Percentiles rank a stretch among this genome's conserved stretches.
phyloP scores from a whole-genome alignment of 2,329 filamentous ascomycete genomes.

The Aspergillus uvarum region DNA sequence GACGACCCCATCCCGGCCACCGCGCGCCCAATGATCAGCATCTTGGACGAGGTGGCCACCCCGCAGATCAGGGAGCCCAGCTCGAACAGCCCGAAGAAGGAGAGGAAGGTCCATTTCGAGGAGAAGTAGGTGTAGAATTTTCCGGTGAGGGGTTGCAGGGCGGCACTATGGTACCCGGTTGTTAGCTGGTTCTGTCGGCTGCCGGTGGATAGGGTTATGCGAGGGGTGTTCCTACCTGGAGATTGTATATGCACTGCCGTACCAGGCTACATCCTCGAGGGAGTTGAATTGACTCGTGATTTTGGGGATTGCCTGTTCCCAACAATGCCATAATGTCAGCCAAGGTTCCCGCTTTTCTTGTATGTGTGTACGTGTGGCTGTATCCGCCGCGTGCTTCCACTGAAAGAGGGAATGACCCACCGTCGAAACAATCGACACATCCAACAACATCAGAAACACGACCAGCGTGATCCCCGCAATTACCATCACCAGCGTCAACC shows the following conservation, averaged over 20 bases:
- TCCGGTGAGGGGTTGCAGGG: conserved; percentile 3
- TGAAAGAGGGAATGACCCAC: conserved; percentile 24
- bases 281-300: conserved; percentile 49
- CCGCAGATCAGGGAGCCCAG: conserved; percentile 23
- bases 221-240: conserved; percentile 24
- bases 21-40: conserved; percentile 14
- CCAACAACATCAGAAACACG: conserved; percentile 52
- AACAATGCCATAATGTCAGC: not conserved
- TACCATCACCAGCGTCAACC: conserved; percentile 22
- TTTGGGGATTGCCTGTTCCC: conserved; percentile 43
- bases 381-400: not conserved
- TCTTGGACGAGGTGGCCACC: conserved; percentile 7
- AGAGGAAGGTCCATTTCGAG: conserved; percentile 25
- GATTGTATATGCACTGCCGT: conserved; percentile 43
- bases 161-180: conserved; percentile 2
- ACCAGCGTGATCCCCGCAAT: conserved; percentile 43
- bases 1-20: conserved; percentile 12
- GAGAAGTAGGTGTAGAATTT: conserved; percentile 16
- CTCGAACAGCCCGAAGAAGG: conserved; percentile 32
- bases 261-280: conserved; percentile 38
- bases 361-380: too few species aligned
- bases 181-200: too few species aligned
- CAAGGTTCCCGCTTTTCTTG: not conserved
- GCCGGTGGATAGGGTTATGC: too few species aligned
- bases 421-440: conserved; percentile 56